phyloP scores from a whole-genome alignment of 192 early-diverging fungal species.

The Coemansia sp. region DNA sequence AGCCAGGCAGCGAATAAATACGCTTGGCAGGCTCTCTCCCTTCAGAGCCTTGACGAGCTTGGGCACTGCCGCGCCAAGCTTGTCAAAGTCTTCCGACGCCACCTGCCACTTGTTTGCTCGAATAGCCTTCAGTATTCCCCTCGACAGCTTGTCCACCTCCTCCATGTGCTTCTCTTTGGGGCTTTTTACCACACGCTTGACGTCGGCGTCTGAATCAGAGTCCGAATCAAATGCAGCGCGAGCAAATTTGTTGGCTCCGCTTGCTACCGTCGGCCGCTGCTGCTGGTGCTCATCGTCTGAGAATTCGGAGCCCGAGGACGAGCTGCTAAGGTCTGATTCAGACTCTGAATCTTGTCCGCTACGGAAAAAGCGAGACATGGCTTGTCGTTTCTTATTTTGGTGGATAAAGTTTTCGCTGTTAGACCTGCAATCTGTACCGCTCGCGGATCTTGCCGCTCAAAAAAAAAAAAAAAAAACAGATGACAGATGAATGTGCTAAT shows the following conservation, averaged over 20 bases:
- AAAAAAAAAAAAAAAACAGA: not conserved
- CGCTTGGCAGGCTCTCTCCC: conserved; percentile 26
- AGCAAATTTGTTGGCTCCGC: conserved; percentile 21
- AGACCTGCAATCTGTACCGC: not conserved
- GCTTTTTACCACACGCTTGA: conserved; percentile 73
- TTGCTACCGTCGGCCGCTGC: conserved; percentile 45
- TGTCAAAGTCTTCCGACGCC: conserved; percentile 74
- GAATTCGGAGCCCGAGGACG: conserved; percentile 60
- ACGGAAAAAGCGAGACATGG: conserved; percentile 89
- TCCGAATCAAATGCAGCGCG: conserved; percentile 58
- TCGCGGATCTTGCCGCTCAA: conserved; percentile 6
- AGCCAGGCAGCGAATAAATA: conserved; percentile 53
- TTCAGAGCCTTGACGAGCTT: conserved; percentile 56
- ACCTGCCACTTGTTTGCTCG: conserved; percentile 88
- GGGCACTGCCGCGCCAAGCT: conserved; percentile 65
- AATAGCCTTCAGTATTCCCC: conserved; percentile 67
- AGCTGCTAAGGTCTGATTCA: conserved; percentile 66
- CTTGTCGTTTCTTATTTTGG: conserved; percentile 18
- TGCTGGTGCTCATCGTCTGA: conserved; percentile 58
- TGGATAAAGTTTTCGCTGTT: not conserved
- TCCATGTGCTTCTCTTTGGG: conserved; percentile 80
- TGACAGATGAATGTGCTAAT: not conserved
- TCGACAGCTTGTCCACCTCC: conserved; percentile 69
- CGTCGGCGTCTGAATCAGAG: conserved; percentile 64
- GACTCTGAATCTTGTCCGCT: conserved; percentile 59